phyloP scores from a whole-genome alignment of 2,329 filamentous ascomycete species.

The Ascochyta clinopodiicola region DNA sequence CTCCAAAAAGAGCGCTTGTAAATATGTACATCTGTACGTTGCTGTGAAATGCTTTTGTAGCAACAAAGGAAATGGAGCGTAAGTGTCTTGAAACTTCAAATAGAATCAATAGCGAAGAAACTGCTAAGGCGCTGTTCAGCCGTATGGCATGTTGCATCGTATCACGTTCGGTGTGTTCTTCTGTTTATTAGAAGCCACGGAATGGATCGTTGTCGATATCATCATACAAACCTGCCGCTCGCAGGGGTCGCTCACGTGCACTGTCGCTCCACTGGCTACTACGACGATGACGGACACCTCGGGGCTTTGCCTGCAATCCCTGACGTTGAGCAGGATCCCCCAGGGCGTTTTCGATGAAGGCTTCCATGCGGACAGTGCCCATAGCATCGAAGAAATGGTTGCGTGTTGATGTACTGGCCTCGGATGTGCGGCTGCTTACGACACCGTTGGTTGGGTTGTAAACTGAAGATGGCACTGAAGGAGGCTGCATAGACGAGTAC shows the following conservation, averaged over 20 bases:
- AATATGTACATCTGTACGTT: not conserved
- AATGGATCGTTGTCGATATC: conserved; percentile 48
- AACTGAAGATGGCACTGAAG: conserved; percentile 47
- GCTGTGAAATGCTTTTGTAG: not conserved
- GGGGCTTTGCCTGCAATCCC: conserved; percentile 22
- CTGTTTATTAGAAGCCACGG: conserved; percentile 41
- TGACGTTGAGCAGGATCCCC: conserved; percentile 28
- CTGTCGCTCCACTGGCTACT: conserved; percentile 48
- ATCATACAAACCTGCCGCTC: conserved; percentile 40
- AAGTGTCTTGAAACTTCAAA: not conserved
- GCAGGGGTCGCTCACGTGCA: conserved; percentile 38
- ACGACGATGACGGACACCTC: conserved; percentile 38
- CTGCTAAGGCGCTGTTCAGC: not conserved
- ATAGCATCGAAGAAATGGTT: conserved; percentile 80
- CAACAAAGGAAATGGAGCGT: not conserved
- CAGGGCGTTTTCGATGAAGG: conserved; percentile 73
- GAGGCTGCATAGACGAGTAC: conserved; percentile 41
- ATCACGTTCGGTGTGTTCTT: not conserved
- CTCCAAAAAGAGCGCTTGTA: not conserved
- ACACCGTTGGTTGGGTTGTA: conserved; percentile 48
- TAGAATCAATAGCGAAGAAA: not conserved
- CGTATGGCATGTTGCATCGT: conserved; percentile 1
- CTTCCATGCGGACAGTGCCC: conserved; percentile 94
- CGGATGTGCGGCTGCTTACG: conserved; percentile 60
- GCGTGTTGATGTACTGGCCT: conserved; percentile 57